Percentiles rank a stretch among this genome's conserved stretches.
These are phyloP conservation scores for Micractinium sp. DNA, from an alignment of 139 green algal genomes.

Conservation along the genomic window DNA sequence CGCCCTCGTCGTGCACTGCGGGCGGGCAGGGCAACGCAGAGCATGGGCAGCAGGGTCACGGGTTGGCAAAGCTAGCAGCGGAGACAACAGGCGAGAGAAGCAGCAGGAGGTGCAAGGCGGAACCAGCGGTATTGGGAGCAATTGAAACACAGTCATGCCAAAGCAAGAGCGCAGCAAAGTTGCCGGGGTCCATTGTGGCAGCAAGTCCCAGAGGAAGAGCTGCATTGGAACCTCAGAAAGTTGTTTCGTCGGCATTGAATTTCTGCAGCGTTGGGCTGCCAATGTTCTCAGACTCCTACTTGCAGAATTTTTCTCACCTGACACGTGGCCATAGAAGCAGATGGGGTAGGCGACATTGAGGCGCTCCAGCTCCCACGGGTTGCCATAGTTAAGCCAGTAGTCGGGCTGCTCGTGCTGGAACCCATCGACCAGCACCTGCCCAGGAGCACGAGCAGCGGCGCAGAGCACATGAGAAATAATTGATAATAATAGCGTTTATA, in stretches of 20 bases:
- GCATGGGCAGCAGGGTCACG: too few species aligned
- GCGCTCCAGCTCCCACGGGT: conserved; percentile 97
- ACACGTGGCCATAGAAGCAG: conserved; percentile 94
- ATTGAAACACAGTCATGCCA: too few species aligned
- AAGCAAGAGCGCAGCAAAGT: too few species aligned
- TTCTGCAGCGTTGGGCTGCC: background rate
- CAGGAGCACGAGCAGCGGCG: too few species aligned
- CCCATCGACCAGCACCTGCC: conserved; percentile 85
- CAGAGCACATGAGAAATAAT: background rate
- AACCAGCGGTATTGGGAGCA: too few species aligned
- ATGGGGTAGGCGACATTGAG: conserved; percentile 83
- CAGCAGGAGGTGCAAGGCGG: too few species aligned
- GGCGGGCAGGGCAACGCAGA: background rate
- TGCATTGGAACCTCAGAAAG: too few species aligned
- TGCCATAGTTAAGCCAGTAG: conserved; percentile 97
- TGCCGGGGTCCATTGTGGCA: background rate
- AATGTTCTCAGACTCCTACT: too few species aligned
- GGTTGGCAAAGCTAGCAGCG: too few species aligned
- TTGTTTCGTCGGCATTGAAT: background rate
- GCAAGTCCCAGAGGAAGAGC: background rate
- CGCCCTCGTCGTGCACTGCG: conserved; percentile 72
- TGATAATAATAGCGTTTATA: too few species aligned
- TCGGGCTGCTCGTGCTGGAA: conserved; percentile 97
- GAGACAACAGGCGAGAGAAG: too few species aligned
- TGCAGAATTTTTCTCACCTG: conserved; percentile 23